Percentiles rank a stretch among this genome's conserved stretches.
Conservation (phyloP, 805 yeast species). For the Saccharomycopsis sp. region DNA sequence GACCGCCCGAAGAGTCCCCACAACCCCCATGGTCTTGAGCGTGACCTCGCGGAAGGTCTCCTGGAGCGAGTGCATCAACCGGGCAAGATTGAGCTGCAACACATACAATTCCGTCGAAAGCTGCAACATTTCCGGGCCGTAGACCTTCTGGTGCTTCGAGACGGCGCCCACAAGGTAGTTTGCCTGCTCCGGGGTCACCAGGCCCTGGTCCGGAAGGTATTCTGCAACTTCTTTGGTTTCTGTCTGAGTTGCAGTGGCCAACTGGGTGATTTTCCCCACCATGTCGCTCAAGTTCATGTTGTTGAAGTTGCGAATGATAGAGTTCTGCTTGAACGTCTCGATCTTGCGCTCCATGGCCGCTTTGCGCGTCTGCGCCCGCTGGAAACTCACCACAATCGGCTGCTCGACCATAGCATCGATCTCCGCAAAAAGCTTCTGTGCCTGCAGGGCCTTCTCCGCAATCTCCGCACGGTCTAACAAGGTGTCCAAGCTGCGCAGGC, state of each 20-base stretch:
- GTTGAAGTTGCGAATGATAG: conserved; percentile 31
- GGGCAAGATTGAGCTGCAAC: conserved; percentile 29
- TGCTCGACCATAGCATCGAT: conserved; percentile 23
- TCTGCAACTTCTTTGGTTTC: conserved; percentile 24
- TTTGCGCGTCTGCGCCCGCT: conserved; percentile 33
- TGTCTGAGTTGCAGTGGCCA: conserved; percentile 23
- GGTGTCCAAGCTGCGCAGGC: conserved; percentile 27
- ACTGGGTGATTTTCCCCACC: conserved; percentile 19
- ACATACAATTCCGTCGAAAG: conserved; percentile 32
- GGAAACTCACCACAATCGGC: conserved; percentile 27
- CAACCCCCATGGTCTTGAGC: conserved; percentile 19
- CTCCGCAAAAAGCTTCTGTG: conserved; percentile 22
- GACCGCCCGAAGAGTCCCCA: conserved; percentile 10
- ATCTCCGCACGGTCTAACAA: conserved; percentile 31
- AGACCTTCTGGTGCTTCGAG: conserved; percentile 24
- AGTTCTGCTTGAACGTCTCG: conserved; percentile 32
- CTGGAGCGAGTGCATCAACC: conserved; percentile 29
- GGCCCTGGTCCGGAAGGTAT: conserved; percentile 16
- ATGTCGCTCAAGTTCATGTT: conserved; percentile 22
- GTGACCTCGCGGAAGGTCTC: conserved; percentile 19
- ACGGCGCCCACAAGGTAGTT: conserved; percentile 22
- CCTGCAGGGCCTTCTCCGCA: conserved; percentile 28
- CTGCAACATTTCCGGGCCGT: conserved; percentile 29
- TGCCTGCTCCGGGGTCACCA: conserved; percentile 15
- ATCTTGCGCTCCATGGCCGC: conserved; percentile 38